Evolutionary conservation across 2,329 filamentous ascomycete genomes (phyloP), one percentile per base, ranked within the genome.

Genomic region (Magnaporthiopsis poae): DNA sequence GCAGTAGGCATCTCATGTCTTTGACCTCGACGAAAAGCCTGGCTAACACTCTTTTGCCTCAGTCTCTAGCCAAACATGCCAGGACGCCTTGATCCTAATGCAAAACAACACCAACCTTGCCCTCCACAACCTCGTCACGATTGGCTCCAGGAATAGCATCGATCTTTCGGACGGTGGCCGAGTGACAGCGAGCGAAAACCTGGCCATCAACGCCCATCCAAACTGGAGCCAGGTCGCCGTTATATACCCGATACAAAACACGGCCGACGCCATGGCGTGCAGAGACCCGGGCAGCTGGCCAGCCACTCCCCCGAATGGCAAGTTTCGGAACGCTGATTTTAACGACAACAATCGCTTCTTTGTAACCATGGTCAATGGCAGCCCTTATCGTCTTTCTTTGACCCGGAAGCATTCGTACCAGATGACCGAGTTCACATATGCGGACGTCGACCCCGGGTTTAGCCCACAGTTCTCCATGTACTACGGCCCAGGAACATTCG

Each of bases 71-170:
- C 66, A 70, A 25, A 62, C 39, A 7, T 75, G 74, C 67, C 73
- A 75, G 66, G 71, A 72, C 59, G 67, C 67, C 0, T 65, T 74
- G 21, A 46, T 70, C 36, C 62, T 66, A 0, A 56, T 74, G 7
- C 61, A 73, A 8, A 75, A 75, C 63, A 65, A 65, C 27, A 60
- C 68, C 21, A 71, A 71, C 64, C 66, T 72, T 25, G 69, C 68
- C 7, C 66, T 74, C 61, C 65, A 72, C 46, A 69, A 75, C 36
- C 66, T 77, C 27, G 67, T 77, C 12, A 74, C 72, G 11, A 76
- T 76, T 11, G 74, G 75, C 3, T 70, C 74, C 33, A 72, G 72
- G 65, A 71, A 76, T 65, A 73, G 73, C 68, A 67, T 68, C 4
- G 21, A 56, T 56, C 68, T 72, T 8, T 68, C 69, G 35, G 70